Evolutionary conservation across 83 land plant species (phyloP), one percentile per base, ranked within the genome.

Genomic region (Isoetes engelmannii): DNA sequence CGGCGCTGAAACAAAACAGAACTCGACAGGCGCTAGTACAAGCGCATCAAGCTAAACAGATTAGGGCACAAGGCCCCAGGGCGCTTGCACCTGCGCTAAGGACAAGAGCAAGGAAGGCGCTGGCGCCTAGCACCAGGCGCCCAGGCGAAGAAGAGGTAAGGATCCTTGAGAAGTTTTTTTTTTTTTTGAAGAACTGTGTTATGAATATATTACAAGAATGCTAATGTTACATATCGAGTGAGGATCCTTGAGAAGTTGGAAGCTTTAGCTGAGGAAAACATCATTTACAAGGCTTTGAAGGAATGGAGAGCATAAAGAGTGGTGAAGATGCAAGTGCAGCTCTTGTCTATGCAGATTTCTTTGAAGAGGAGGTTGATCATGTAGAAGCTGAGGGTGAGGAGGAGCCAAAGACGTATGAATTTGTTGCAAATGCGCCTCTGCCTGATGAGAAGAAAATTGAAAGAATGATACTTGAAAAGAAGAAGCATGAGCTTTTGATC

Each of bases 391-490:
- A 63, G 67, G 60, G 20, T 63, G 65, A 61, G 65, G 76, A 71
- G 67, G 62, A 65, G 67, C 72, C 80, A 37, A 74, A 68, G 51
- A 70, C 70, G 53, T 47, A 68, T 67, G 96, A 93, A 79, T 93
- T 93, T 79, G 87, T 90, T 37, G 96, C 77, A 9, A 96, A 93
- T 61, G 98, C 90, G 54, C 96, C 96, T 5, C 72, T 93, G 72
- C 98, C 98, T 0, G 96, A 93, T 64, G 95, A 86, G 47, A 84
- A 86, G 77, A 92, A 93, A 70, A 90, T 90, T 64, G 96, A 87
- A 84, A 76, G 80, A 69, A 85, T 85, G 88, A 85, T 93, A 10
- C 71, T 93, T 64, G 89, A 90, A 83, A 89, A 84, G 90, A 93
- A 93, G 85, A 93, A 93, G 81, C 81, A 66, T 76, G 98, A 93